Percentiles rank a stretch among this genome's conserved stretches.
Conservation (phyloP, 768 basidiomycete genomes). For the Boletus vinaceobasis region DNA sequence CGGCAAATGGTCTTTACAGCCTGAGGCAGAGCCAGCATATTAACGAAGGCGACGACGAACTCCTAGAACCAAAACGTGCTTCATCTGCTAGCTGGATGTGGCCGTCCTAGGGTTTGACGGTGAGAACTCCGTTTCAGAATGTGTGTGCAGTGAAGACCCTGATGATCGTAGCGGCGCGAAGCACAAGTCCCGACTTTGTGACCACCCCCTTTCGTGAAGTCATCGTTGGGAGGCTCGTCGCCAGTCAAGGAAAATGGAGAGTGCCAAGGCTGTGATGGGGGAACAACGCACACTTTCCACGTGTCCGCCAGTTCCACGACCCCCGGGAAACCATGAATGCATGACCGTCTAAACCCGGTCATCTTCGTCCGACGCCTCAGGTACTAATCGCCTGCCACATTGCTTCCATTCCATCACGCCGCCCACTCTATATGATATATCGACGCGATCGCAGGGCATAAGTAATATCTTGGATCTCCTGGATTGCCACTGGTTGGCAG, state of each 20-base stretch:
- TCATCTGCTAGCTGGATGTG: not conserved
- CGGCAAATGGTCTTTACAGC: too few relatives aligned
- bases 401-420: not conserved
- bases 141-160: not conserved
- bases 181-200: not conserved
- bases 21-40: not conserved
- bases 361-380: not conserved
- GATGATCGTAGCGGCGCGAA: not conserved
- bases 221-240: not conserved
- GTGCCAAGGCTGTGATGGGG: not conserved
- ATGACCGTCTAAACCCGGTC: not conserved
- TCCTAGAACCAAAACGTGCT: too few relatives aligned
- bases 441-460: too few relatives aligned
- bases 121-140: not conserved
- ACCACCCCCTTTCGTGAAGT: not conserved
- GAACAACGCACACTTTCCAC: not conserved
- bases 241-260: not conserved
- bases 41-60: not conserved
- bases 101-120: not conserved
- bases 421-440: not conserved
- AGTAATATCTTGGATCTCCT: not conserved
- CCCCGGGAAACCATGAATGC: not conserved
- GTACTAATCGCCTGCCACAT: not conserved
- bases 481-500: not conserved
- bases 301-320: not conserved